A percentile compares a stretch with the other conserved stretches of the same genome.
These are phyloP conservation scores for Aspergillus alliaceus DNA, from an alignment of 2,329 filamentous ascomycete species.

Conservation along the genomic window DNA sequence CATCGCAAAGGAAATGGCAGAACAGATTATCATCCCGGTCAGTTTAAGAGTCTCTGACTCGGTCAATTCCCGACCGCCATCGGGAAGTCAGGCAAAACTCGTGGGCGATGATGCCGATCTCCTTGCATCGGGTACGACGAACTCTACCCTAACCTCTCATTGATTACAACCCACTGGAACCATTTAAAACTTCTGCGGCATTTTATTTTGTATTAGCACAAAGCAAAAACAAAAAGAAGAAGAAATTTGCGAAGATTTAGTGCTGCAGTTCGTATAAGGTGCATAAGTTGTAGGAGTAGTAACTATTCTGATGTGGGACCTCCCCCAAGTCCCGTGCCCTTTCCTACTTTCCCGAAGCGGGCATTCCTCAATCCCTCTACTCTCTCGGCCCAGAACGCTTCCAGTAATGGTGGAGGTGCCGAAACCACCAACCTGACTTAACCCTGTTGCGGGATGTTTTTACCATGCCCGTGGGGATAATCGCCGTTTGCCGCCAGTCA, in stretches of 20 bases:
- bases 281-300: background rate
- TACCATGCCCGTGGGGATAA: slow-evolving; percentile 8
- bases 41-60: background rate
- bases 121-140: slow-evolving; percentile 29
- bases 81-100: slow-evolving; percentile 15
- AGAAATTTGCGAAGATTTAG: too few species aligned
- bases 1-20: background rate
- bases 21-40: background rate
- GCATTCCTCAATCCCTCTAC: slow-evolving; percentile 15
- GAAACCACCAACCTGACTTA: slow-evolving; percentile 1
- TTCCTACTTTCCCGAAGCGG: slow-evolving; percentile 26
- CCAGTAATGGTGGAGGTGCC: slow-evolving; percentile 13
- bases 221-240: too few species aligned
- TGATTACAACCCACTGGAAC: slow-evolving; percentile 15
- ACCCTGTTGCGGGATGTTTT: slow-evolving; percentile 21
- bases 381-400: slow-evolving; percentile 22
- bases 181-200: too few species aligned
- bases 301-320: background rate
- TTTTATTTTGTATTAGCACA: too few species aligned
- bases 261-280: slow-evolving; percentile 1
- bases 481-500: slow-evolving; percentile 7
- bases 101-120: slow-evolving; percentile 17
- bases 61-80: slow-evolving; percentile 11
- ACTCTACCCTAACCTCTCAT: slow-evolving; percentile 15
- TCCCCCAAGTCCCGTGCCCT: slow-evolving; percentile 7